Conservation (phyloP, 352 stramenopile genomes). For the Aphanomyces invadans region DNA sequence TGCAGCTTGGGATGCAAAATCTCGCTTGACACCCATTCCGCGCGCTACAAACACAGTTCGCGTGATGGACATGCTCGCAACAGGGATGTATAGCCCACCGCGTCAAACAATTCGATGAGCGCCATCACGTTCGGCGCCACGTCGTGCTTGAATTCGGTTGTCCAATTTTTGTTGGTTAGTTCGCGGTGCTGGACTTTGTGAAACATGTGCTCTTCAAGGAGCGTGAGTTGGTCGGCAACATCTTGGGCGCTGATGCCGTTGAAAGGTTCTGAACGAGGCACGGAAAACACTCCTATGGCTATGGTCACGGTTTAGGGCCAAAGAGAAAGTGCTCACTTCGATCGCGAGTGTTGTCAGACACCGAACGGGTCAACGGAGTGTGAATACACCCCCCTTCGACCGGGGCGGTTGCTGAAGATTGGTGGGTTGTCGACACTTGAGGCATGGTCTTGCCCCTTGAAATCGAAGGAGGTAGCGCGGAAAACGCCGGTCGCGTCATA, state of each 20-base stretch:
- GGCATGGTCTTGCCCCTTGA: constrained; percentile 6
- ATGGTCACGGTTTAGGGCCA: too few species aligned
- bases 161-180: constrained; percentile 84
- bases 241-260: constrained; percentile 55
- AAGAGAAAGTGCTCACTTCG: neutral
- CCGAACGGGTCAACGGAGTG: constrained; percentile 58
- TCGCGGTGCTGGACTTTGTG: constrained; percentile 59
- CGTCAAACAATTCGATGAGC: constrained; percentile 80
- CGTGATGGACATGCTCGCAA: too few species aligned
- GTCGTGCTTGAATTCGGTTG: constrained; percentile 65
- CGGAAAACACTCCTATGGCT: neutral
- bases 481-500: neutral
- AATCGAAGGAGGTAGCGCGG: neutral
- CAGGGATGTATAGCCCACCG: too few species aligned
- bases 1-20: constrained; percentile 80
- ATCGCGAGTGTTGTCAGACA: constrained; percentile 33
- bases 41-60: constrained; percentile 21
- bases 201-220: constrained; percentile 78
- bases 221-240: constrained; percentile 67
- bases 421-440: neutral
- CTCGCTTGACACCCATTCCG: constrained; percentile 83
- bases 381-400: constrained; percentile 59
- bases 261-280: constrained; percentile 38
- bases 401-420: neutral
- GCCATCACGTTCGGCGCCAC: constrained; percentile 75